Conservation (phyloP, 768 basidiomycete species). For the Mycena chlorophos region DNA sequence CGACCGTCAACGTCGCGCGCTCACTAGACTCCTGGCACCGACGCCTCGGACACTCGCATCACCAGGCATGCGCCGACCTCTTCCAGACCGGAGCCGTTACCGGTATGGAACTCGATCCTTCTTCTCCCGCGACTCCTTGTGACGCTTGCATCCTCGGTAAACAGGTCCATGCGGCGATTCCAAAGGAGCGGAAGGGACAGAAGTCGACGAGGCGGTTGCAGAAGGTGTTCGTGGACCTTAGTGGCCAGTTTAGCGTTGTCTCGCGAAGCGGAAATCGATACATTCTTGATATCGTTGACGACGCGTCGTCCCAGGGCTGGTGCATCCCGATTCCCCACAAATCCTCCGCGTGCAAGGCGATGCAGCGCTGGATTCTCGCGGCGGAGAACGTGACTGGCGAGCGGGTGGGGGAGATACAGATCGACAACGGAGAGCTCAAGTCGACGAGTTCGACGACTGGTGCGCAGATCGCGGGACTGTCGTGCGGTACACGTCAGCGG, state of each 20-base stretch:
- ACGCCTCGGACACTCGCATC: slow-evolving; percentile 5
- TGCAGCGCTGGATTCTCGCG: slow-evolving; percentile 32
- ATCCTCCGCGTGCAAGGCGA: slow-evolving; percentile 20
- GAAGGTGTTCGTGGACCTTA: slow-evolving; percentile 34
- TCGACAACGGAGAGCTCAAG: slow-evolving; percentile 29
- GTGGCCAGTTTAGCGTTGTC: slow-evolving; percentile 22
- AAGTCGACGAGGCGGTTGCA: slow-evolving; percentile 29
- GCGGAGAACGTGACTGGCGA: slow-evolving; percentile 24
- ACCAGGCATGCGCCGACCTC: background rate
- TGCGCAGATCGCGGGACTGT: slow-evolving; percentile 13
- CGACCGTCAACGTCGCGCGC: background rate
- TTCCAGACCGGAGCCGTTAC: background rate
- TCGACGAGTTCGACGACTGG: slow-evolving; percentile 15
- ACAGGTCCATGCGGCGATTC: slow-evolving; percentile 35
- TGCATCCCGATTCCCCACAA: slow-evolving; percentile 34
- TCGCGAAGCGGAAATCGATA: slow-evolving; percentile 29
- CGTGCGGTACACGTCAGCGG: slow-evolving; percentile 27
- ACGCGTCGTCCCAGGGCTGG: slow-evolving; percentile 32
- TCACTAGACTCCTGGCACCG: background rate
- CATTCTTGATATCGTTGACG: slow-evolving; percentile 38
- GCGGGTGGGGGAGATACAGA: slow-evolving; percentile 18
- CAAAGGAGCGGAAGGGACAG: slow-evolving; percentile 27
- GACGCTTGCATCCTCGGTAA: slow-evolving; percentile 38
- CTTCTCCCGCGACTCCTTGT: slow-evolving; percentile 1
- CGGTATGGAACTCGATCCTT: slow-evolving; percentile 13